Percentiles rank a stretch among this genome's conserved stretches.
phyloP scores from a whole-genome alignment of 768 basidiomycete genomes.

The Sistotremastrum suecicum region DNA sequence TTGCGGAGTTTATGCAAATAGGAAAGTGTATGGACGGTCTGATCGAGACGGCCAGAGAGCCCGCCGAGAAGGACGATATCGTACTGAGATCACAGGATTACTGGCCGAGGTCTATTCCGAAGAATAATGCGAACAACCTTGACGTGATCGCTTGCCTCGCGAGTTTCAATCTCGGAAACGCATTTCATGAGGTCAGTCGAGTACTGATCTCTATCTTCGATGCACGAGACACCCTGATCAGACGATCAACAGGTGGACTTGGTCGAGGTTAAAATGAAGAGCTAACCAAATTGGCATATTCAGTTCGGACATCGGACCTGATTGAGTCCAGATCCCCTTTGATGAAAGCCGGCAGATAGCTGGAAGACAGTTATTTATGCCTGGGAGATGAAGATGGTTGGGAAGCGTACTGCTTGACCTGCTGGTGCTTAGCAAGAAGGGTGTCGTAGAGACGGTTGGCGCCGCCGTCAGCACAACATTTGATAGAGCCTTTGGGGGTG shows the following conservation, averaged over 20 bases:
- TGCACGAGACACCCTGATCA: slow-evolving; percentile 48
- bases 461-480: slow-evolving; percentile 73
- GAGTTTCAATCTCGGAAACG: slow-evolving; percentile 42
- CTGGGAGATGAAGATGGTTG: not conserved
- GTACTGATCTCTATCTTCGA: slow-evolving; percentile 58
- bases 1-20: slow-evolving; percentile 69
- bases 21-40: slow-evolving; percentile 83
- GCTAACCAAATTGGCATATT: slow-evolving; percentile 45
- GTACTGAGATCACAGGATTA: slow-evolving; percentile 23
- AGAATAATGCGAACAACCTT: slow-evolving; percentile 16
- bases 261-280: not conserved
- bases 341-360: slow-evolving; percentile 72
- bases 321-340: slow-evolving; percentile 93
- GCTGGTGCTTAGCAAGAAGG: slow-evolving; percentile 14
- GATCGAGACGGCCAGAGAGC: slow-evolving; percentile 82
- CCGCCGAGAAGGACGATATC: slow-evolving; percentile 77
- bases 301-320: slow-evolving; percentile 53
- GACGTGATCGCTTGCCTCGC: slow-evolving; percentile 30
- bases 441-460: slow-evolving; percentile 71
- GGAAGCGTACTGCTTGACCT: not conserved
- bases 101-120: not conserved
- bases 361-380: slow-evolving; percentile 13
- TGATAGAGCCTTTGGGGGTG: slow-evolving; percentile 29
- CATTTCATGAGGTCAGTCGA: slow-evolving; percentile 98
- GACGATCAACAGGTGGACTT: too few species aligned